A percentile compares a stretch with the other conserved stretches of the same genome.
Conservation (phyloP, 345 rosid species). For the Syzygium grande region DNA sequence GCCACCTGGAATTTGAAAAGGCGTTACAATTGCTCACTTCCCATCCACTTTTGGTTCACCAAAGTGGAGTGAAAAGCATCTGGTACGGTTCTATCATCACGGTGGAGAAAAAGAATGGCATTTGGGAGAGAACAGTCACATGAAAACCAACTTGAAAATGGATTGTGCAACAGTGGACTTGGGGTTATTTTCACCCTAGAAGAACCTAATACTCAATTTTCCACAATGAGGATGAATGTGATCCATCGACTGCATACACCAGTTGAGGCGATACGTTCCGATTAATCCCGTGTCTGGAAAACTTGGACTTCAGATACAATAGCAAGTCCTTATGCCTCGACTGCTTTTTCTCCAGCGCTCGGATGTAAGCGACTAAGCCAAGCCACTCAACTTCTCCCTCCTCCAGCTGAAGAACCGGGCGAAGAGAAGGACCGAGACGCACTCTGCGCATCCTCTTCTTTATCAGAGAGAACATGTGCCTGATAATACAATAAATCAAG, state of each 20-base stretch:
- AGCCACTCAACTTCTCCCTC: conserved; percentile 74
- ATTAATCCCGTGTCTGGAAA: conserved; percentile 20
- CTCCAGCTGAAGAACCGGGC: conserved; percentile 28
- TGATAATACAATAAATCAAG: neutral
- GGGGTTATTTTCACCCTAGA: neutral
- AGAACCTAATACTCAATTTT: conserved; percentile 38
- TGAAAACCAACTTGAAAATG: neutral
- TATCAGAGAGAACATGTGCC: conserved; percentile 52
- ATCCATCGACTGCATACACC: conserved; percentile 42
- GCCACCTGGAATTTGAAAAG: neutral
- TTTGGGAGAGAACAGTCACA: neutral
- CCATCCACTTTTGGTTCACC: neutral
- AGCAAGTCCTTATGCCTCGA: conserved; percentile 43
- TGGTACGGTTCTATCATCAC: neutral
- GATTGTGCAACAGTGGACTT: neutral
- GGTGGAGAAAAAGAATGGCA: neutral
- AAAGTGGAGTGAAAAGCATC: neutral
- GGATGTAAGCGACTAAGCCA: conserved; percentile 52
- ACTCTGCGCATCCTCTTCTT: conserved; percentile 35
- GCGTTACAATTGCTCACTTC: neutral
- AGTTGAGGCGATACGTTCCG: conserved; percentile 20
- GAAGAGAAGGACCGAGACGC: conserved; percentile 11
- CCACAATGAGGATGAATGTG: conserved; percentile 70
- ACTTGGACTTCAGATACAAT: conserved; percentile 22
- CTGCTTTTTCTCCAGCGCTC: conserved; percentile 57